phyloP scores from a whole-genome alignment of 371 early-diverging fungal genomes.

The Mortierella sp. region DNA sequence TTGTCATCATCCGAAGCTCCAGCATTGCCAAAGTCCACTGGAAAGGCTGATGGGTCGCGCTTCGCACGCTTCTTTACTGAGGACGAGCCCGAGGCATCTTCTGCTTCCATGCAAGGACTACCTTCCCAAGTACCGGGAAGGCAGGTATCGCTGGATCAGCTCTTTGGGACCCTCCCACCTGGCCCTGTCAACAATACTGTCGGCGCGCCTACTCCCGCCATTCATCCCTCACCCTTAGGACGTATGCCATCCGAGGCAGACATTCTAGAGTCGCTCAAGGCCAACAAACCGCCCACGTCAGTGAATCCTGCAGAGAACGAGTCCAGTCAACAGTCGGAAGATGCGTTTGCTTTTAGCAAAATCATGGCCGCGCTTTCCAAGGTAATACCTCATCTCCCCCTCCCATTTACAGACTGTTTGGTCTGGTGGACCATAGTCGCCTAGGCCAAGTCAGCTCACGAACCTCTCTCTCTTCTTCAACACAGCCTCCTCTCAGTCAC shows the following conservation, averaged over 20 bases:
- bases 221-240: constrained; percentile 23
- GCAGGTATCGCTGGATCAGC: constrained; percentile 60
- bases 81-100: constrained; percentile 38
- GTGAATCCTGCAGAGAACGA: constrained; percentile 17
- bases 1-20: constrained; percentile 30
- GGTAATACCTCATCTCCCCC: constrained; percentile 31
- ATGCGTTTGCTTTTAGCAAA: constrained; percentile 68
- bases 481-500: constrained; percentile 32
- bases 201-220: constrained; percentile 14
- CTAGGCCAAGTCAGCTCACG: no score
- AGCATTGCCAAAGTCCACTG: constrained; percentile 15
- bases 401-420: background rate
- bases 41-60: constrained; percentile 65
- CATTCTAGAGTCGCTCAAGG: constrained; percentile 61
- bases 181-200: no score
- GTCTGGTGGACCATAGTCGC: no score
- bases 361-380: constrained; percentile 71
- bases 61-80: constrained; percentile 75
- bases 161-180: constrained; percentile 58
- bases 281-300: constrained; percentile 46
- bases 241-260: constrained; percentile 72
- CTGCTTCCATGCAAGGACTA: no score
- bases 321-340: constrained; percentile 54
- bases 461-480: background rate
- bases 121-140: constrained; percentile 24